A percentile compares a stretch with the other conserved stretches of the same genome.
Evolutionary conservation across 1,284 basidiomycete species (phyloP).

Genomic region (Apiotrichum porosum): DNA sequence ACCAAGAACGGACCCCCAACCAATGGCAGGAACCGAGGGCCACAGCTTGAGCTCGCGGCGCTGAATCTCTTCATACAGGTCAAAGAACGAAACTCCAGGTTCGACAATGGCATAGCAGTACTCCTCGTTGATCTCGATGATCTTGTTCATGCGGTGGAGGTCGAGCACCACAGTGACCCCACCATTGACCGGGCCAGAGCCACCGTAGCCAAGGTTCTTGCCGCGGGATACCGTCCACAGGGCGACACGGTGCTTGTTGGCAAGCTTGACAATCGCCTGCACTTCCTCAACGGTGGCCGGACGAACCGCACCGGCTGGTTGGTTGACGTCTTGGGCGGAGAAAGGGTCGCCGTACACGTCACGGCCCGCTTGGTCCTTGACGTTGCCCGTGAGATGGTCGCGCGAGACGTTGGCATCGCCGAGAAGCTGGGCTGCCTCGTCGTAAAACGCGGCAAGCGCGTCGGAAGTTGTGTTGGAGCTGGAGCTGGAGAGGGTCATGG

Average conservation of each 20-base stretch:
- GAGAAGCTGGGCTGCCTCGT: no score
- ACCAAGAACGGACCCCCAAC: constrained; percentile 9
- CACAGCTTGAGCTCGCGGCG: constrained; percentile 4
- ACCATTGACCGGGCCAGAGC: constrained; percentile 5
- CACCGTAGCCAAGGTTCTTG: constrained; percentile 9
- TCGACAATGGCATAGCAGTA: constrained; percentile 10
- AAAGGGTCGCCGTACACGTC: no score
- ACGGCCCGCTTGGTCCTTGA: no score
- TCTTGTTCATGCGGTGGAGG: constrained; percentile 6
- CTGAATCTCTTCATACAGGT: constrained; percentile 8
- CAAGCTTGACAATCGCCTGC: constrained; percentile 5
- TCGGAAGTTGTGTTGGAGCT: no score
- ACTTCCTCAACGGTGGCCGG: no score
- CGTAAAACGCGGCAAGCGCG: no score
- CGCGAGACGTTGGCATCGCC: no score
- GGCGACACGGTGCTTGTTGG: constrained; percentile 10
- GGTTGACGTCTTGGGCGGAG: no score
- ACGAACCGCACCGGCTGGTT: no score
- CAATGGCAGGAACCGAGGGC: constrained; percentile 8
- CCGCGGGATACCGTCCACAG: constrained; percentile 8
- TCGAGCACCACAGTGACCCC: constrained; percentile 7
- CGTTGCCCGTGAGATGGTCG: no score
- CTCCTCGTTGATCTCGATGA: constrained; percentile 10
- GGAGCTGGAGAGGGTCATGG: no score
- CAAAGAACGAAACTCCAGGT: constrained; percentile 9